Base-by-base conservation (phyloP, 345 rosid genomes). In the Aegle marmelos region DNA sequence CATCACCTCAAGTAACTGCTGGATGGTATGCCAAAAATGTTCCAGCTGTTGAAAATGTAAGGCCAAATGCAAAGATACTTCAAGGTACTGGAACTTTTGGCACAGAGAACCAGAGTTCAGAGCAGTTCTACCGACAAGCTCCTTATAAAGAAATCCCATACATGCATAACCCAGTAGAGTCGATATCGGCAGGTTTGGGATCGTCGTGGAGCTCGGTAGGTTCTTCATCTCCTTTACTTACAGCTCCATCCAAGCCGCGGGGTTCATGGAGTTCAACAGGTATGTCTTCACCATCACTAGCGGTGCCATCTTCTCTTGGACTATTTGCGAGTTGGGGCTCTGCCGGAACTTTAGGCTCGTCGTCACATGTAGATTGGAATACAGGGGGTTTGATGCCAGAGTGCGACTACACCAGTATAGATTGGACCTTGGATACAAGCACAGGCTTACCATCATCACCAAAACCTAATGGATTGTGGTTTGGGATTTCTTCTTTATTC, bases 241-340 rank as follows among this genome's bases (percentile, higher is more conserved):
- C 73, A 41, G 74, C 72, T 81, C 69, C 78, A 3, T 68, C 80
- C 9, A 78, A 75, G 73, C 74, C 75, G 37, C 70, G 63, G 19
- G 62, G 78, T 59, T 81, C 85, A 9, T 80, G 78, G 82, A 76
- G 75, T 25, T 13, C 68, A 45, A 56, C 10, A 11, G 81, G 76
- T 56, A 68, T 77, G 33, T 76, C 87, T 53, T 73, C 83, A 9
- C 85, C 86, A 64, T 78, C 88, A 16, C 84, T 84, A 24, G 78
- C 86, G 3, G 82, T 76, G 13, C 87, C 88, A 24, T 85, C 91
- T 24, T 88, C 91, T 13, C 89, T 83, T 24, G 91, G 91, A 10
- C 83, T 88, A 62, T 88, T 85, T 70, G 74, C 89, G 27, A 73
- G 86, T 27, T 76, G 84, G 87, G 83, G 87, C 19, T 58, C 89